Base-by-base conservation (phyloP, 2,329 filamentous ascomycete genomes). In the Macroventuria anomochaeta region DNA sequence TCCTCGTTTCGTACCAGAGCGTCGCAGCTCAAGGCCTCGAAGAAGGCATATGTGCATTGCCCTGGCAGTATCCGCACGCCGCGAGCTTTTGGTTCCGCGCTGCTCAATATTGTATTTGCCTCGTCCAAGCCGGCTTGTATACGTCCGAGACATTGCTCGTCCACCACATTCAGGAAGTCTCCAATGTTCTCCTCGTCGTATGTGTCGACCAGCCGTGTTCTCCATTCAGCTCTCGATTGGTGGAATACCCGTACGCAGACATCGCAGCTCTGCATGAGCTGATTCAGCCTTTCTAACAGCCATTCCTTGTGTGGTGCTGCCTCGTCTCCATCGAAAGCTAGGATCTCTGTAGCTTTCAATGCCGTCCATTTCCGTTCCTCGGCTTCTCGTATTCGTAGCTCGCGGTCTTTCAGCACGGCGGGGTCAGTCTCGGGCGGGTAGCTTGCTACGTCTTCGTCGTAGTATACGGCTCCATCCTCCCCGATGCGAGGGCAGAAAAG, bases 11-110 rank as follows among this genome's bases (percentile, higher is more conserved):
- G 75, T 56, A 97, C 80, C 69, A 96, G 91, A 0, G 88, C 82
- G 61, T 92, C 85, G 72, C 89, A 96, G 72, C 92, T 96, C 44
- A 97, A 78, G 0, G 89, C 88, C 72, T 97, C 93, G 65, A 96
- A 96, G 25, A 97, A 84, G 10, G 91, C 88, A 53, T 95, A 84
- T 43, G 96, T 83, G 6, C 90, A 85, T 23, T 84, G 78, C 1
- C 82, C 77, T 23, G 83, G 80, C 21, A 86, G 71, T 21, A 79
- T 73, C 46, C 74, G 72, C 29, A 85, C 77, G 18, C 76, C 79
- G 32, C 85, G 80, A 52, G 81, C 67, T 36, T 81, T 76, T 3
- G 80, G 77, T 2, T 83, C 79, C 7, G 81, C 71, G 11, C 74
- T 73, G 53, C 70, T 61, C 31, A 81, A 68, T 44, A 76, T 69